Base-by-base conservation (phyloP, 78 protist species). In the Dictyostelium capitatum region DNA sequence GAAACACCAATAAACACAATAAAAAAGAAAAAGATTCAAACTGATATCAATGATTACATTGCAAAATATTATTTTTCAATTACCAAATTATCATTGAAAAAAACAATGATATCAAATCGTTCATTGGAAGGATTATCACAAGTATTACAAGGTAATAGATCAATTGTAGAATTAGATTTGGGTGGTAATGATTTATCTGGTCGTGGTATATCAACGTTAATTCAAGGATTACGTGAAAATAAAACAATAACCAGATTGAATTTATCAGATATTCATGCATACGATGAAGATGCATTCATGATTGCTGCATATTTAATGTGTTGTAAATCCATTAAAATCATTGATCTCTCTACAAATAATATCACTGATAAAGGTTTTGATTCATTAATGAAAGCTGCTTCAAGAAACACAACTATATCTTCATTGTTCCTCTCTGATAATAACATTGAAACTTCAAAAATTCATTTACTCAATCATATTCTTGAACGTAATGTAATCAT, bases 271-370 rank as follows among this genome's bases (percentile, higher is more conserved):
- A 74, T 85, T 17, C 65, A 56, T 7, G 92, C 92, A n/a, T 77
- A 64, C 28, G 92, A 85, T 47, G 92, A 85, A 64, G 92, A 83
- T 48, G 83, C 84, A 25, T 85, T 85, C 53, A 85, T 85, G 82
- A 59, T 85, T 41, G 56, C 84, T 28, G 83, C 92, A 0, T 85
- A 47, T 25, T 57, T 85, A 11, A 75, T 85, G 53, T 47, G 73
- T 6, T 62, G 56, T 15, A 85, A 85, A 15, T 37, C 74, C 0
- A n/a, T 85, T 3, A 46, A n/a, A 19, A 77, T 48, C 23, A 15
- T 85, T 30, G 92, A 85, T 67, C 78, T 85, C 25, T 74, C 92
- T 1, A 77, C 72, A 17, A 85, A 85, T 32, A 48, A 62, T 59
- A 85, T 85, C 77, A 32, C 92, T 15, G 92, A 85, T 20, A 85